Base-by-base conservation (phyloP, 768 basidiomycete genomes). In the Symmetrospora coprosmae region DNA sequence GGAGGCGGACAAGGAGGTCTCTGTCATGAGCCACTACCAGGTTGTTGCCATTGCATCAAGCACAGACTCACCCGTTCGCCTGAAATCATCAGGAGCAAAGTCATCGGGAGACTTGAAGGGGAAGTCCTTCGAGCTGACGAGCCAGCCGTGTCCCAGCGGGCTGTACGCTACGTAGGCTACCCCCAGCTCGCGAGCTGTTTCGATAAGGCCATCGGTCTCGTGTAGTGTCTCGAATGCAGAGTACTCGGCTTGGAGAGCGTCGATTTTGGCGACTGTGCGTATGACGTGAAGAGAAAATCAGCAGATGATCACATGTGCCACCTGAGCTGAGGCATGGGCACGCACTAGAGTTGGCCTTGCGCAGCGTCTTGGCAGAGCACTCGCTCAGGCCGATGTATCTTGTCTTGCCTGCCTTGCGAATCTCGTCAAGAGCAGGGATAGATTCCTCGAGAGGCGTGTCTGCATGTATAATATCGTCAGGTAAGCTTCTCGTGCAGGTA, bases 371-470 rank as follows among this genome's bases (percentile, higher is more conserved):
- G 0, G 67, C 72, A 1, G 63, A 55, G 39, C 61, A 61, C 49
- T 83, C 82, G 0, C 77, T 79, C 56, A 83, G 64, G 1, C 81
- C 80, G 58, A 83, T 80, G 67, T 80, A 76, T 65, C 76, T 74
- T 68, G 82, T 78, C 60, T 78, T 74, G 13, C 81, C 80, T 63
- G 81, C 80, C 33, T 78, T 71, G 55, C 77, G 70, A 34, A 82
- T 68, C 4, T 68, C 72, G 14, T 70, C 72, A n/a, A 83, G 49
- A 8, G 49, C 49, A 14, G 13, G 13, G 23, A 50, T 50, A 23
- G 49, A 50, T 35, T 35, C 34, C 31, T 50, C 49, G 13, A 50
- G 49, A 35, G 49, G 13, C 25, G 45, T 47, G 23, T 47, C 45
- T 47, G 16, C 17, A 27, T 11, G 11, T n/a, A n/a, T n/a, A n/a